Base-by-base conservation (phyloP, 805 yeast genomes). In the Sugiyamaella chiloensis region DNA sequence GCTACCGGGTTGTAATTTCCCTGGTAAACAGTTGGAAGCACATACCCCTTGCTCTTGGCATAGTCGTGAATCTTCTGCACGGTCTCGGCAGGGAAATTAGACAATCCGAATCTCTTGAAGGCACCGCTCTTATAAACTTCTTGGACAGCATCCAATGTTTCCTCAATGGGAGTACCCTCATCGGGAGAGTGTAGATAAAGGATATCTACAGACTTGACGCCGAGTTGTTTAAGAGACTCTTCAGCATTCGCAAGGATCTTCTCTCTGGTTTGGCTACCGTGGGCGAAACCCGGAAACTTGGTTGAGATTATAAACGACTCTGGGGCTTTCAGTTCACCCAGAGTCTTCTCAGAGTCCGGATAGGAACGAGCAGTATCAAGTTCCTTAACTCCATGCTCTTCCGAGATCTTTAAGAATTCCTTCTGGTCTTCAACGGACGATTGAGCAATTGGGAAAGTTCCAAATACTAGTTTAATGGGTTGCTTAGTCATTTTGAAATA, bases 1-100 rank as follows among this genome's bases (percentile, higher is more conserved):
- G 63, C 44, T 23, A 61, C 52, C 24, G 60, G 55, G 43, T 61
- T 61, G 51, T 61, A 61, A 24, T 57, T 50, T 17, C 64, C 65
- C 46, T 61, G 65, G 46, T 52, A 60, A n/a, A 61, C 63, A 4
- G 64, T 48, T 1, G 65, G 65, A n/a, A 50, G 41, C 23, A 59
- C 53, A 49, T 60, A 60, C 12, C 52, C 53, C 40, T 60, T 50
- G 35, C 50, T 47, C 31, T 53, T 52, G 7, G 60, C 54, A 42
- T 44, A 42, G 12, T 50, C 36, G 40, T 57, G 51, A 31, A 61
- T 46, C 37, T 50, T 39, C 42, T 52, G 47, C 32, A 58, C 64
- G 16, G 53, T 62, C 23, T 40, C 47, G 16, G 60, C 54, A 2
- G 53, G 17, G 40, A 46, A 60, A 50, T 60, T 60, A n/a, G 64